Base-by-base conservation (phyloP, 2,329 filamentous ascomycete genomes). In the Tolypocladium tropicale region DNA sequence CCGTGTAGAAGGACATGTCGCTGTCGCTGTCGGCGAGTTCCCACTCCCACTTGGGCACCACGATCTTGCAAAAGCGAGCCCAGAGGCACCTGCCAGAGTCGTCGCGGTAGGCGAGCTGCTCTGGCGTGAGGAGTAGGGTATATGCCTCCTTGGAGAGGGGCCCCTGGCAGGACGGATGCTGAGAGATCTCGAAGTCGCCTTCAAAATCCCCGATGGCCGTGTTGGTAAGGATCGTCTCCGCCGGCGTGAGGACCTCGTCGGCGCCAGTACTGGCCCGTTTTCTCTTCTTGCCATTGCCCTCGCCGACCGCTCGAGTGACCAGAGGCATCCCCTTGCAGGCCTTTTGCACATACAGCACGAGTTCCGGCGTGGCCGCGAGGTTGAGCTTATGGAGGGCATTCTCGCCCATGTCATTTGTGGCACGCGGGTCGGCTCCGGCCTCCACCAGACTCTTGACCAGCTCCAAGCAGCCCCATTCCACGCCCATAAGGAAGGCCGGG, bases 151-250 rank as follows among this genome's bases (percentile, higher is more conserved):
- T 28, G 2, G 57, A 55, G 39, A 69, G 60, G 2, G 30, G 37
- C 1, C 58, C 57, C 25, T 53, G 54, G 43, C 64, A 65, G 12
- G 64, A 66, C 1, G 66, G 65, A 30, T 68, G 67, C 0, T 57
- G 49, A 2, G 62, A 61, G 11, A 61, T 55, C 4, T 32, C 11
- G 2, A 33, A 9, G 32, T 41, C 52, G 21, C 50, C 12, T 6
- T 32, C 30, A 14, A 39, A 2, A 23, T 51, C 37, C 36, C 32
- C 5, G 34, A 51, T 18, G 25, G 52, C 58, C 6, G 62, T 66
- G 28, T 65, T 67, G 1, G 57, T 60, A 21, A 71, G 62, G 2
- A 70, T 63, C 1, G 63, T 68, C 56, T 71, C 68, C 16, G 66
- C 63, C 3, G 65, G 61, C 6, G 65, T 66, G 4, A 53, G 43